Conservation (phyloP, 148 eudicot genomes). For the Rhododendron vialii region DNA sequence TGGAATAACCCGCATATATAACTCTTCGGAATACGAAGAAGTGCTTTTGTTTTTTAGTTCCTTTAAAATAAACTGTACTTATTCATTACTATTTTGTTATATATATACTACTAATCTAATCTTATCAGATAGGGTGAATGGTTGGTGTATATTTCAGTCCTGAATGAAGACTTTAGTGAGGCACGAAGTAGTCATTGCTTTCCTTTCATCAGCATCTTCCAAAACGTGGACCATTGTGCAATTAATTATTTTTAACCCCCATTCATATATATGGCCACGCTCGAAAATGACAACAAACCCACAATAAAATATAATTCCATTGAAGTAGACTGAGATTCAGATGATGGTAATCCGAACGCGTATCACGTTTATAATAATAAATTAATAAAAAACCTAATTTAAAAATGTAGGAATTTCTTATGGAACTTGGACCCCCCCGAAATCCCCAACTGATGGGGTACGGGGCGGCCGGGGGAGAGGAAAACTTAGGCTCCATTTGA, state of each 20-base stretch:
- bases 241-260: background rate
- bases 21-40: background rate
- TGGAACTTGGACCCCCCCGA: background rate
- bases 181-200: background rate
- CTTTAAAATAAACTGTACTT: background rate
- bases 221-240: background rate
- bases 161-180: background rate
- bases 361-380: background rate
- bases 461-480: too few species aligned
- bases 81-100: too few species aligned
- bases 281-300: background rate
- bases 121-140: background rate
- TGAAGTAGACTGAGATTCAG: conserved; percentile 11
- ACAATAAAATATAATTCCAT: background rate
- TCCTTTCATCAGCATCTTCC: background rate
- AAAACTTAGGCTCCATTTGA: too few species aligned
- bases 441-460: too few species aligned
- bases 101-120: too few species aligned
- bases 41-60: background rate
- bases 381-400: background rate
- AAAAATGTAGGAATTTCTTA: background rate
- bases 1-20: background rate
- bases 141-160: background rate
- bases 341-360: background rate
- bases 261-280: background rate